Conservation (phyloP, 202 grass and related monocot species). For the Bolboschoenoplectus hybrid region DNA sequence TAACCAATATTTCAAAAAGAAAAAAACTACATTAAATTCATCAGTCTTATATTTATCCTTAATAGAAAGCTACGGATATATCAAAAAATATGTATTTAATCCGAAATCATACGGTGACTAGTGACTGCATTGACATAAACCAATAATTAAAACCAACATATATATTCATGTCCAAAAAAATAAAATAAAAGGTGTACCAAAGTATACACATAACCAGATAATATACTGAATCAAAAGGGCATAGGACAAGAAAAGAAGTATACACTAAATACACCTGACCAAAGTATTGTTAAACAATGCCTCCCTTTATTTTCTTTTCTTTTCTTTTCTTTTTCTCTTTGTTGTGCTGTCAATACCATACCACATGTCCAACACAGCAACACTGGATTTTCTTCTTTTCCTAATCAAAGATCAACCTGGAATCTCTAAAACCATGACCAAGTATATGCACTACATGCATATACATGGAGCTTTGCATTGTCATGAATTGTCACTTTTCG, state of each 20-base stretch:
- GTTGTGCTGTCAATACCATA: background rate
- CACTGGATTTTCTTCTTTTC: background rate
- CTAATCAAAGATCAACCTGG: background rate
- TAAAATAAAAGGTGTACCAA: background rate
- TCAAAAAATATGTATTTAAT: background rate
- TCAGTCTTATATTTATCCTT: background rate
- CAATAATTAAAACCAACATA: background rate
- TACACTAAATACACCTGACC: background rate
- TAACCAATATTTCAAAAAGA: too few relatives aligned
- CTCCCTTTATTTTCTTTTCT: background rate
- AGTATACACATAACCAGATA: background rate
- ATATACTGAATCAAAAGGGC: slow-evolving; percentile 2
- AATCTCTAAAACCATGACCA: slow-evolving; percentile 11
- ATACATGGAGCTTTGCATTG: slow-evolving; percentile 1
- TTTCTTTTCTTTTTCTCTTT: background rate
- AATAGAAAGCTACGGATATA: background rate
- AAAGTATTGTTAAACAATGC: slow-evolving; percentile 22
- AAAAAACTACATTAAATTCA: background rate
- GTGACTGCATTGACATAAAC: background rate
- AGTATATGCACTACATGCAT: background rate
- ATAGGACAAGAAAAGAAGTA: slow-evolving; percentile 14
- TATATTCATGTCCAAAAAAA: background rate
- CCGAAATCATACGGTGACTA: background rate
- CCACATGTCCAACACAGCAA: background rate
- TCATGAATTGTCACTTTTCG: slow-evolving; percentile 22